Evolutionary conservation across 2,329 filamentous ascomycete species (phyloP), one percentile per base, ranked within the genome.

Genomic region (Xylariaceae sp.): DNA sequence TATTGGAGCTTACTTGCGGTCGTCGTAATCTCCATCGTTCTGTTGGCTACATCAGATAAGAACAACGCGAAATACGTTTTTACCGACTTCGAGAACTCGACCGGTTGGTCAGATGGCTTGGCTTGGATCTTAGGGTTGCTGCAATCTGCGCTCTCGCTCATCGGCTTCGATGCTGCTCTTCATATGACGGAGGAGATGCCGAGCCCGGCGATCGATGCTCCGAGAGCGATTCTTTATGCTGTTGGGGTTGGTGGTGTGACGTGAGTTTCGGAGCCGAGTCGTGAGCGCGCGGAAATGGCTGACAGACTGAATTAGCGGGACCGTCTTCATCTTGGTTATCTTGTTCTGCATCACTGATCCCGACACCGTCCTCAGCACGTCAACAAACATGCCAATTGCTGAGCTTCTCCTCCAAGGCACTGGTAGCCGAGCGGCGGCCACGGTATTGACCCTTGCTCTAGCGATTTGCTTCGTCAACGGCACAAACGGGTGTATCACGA

Each of bases 141-240:
- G 1, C 75, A 74, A 59, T 70, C 50, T 57, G 70, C 66, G 52
- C 62, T 57, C 48, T 71, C 71, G 14, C 61, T 71, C 41, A 69
- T 70, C 50, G 74, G 72, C 13, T 78, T 75, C 51, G 75, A 77
- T 50, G 74, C 70, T 6, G 70, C 71, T 5, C 59, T 75, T 5
- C 75, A 78, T 47, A 69, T 77, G 66, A 71, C 71, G 6, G 74
- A 77, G 54, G 75, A 77, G 54, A 76, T 77, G 70, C 74, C 73
- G 1, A 61, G 60, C 3, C 74, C 74, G 1, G 54, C 68, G 1
- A 55, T 66, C 6, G 73, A 77, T 41, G 71, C 69, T 0, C 74
- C 74, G 0, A 60, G 69, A 1, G 73, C 74, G 1, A 75, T 77
- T 55, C 56, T 77, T 0, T 72, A 75, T 41, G 70, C 73, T 5